Evolutionary conservation across 2,329 filamentous ascomycete species (phyloP).

Genomic region (Scytalidium lignicola): DNA sequence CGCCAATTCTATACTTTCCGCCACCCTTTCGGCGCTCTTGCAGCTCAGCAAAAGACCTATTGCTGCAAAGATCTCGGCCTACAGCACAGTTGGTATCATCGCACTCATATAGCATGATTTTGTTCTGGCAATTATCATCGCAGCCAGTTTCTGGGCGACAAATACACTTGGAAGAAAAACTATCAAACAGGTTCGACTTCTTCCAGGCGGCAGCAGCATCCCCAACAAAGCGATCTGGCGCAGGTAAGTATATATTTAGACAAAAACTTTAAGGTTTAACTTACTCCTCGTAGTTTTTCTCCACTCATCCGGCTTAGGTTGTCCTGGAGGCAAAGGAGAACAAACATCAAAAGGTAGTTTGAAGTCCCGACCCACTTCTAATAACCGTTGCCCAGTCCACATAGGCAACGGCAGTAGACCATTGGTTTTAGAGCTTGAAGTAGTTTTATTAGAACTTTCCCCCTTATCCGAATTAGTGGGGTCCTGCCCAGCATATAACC

Average conservation of each 20-base stretch:
- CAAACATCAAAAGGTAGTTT: conserved; percentile 88
- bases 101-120: conserved; percentile 97
- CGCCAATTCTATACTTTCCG: conserved; percentile 84
- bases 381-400: conserved; percentile 65
- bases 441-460: conserved; percentile 30
- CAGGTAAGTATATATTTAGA: conserved; percentile 12
- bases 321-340: conserved; percentile 76
- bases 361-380: conserved; percentile 74
- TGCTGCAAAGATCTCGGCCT: conserved; percentile 68
- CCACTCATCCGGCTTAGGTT: conserved; percentile 92
- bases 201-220: conserved; percentile 78
- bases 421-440: conserved; percentile 48
- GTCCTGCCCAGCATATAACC: conserved; percentile 81
- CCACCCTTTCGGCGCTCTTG: conserved; percentile 69
- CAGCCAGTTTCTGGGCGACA: conserved; percentile 77
- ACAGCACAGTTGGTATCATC: conserved; percentile 84
- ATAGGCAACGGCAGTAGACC: conserved; percentile 68
- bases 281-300: conserved; percentile 85
- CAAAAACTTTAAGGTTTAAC: conserved; percentile 25
- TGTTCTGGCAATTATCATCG: conserved; percentile 85
- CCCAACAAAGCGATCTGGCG: conserved; percentile 79
- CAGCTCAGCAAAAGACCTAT: conserved; percentile 81
- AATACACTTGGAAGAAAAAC: conserved; percentile 72
- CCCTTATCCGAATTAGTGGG: conserved; percentile 35
- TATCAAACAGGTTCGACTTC: conserved; percentile 67